Conservation (phyloP, 352 stramenopile genomes). For the Pythium aristosporum region DNA sequence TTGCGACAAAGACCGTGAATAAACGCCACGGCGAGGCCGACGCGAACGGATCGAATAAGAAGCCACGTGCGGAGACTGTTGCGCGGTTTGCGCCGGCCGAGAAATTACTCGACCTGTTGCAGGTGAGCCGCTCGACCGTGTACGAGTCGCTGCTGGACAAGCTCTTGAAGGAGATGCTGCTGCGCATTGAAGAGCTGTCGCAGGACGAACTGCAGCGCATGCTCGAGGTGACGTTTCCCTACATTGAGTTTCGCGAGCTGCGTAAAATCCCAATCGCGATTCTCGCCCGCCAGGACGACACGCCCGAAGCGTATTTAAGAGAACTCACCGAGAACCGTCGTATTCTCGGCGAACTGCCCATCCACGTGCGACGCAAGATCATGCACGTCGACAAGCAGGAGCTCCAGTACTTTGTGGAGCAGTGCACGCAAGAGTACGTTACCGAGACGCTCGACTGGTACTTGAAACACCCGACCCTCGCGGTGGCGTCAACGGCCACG, state of each 20-base stretch:
- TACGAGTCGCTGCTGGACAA: slow-evolving; percentile 70
- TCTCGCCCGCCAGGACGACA: slow-evolving; percentile 76
- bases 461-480: slow-evolving; percentile 39
- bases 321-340: slow-evolving; percentile 82
- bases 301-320: slow-evolving; percentile 68
- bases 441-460: slow-evolving; percentile 69
- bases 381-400: slow-evolving; percentile 69
- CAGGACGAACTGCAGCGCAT: slow-evolving; percentile 69
- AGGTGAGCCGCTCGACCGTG: slow-evolving; percentile 56
- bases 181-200: slow-evolving; percentile 68
- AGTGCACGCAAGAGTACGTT: slow-evolving; percentile 76
- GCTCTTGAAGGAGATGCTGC: slow-evolving; percentile 68
- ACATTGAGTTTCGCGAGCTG: slow-evolving; percentile 87
- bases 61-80: slow-evolving; percentile 16
- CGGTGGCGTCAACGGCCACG: slow-evolving; percentile 10
- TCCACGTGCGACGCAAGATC: slow-evolving; percentile 84
- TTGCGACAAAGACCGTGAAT: slow-evolving; percentile 25
- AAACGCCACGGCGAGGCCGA: slow-evolving; percentile 6
- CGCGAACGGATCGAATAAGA: slow-evolving; percentile 13
- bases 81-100: slow-evolving; percentile 47
- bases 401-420: slow-evolving; percentile 69
- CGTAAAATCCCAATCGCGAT: slow-evolving; percentile 83
- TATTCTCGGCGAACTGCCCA: slow-evolving; percentile 72
- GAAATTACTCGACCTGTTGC: slow-evolving; percentile 80
- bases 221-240: slow-evolving; percentile 82